Evolutionary conservation across 768 basidiomycete genomes (phyloP).

Genomic region (Naematelia encephala): DNA sequence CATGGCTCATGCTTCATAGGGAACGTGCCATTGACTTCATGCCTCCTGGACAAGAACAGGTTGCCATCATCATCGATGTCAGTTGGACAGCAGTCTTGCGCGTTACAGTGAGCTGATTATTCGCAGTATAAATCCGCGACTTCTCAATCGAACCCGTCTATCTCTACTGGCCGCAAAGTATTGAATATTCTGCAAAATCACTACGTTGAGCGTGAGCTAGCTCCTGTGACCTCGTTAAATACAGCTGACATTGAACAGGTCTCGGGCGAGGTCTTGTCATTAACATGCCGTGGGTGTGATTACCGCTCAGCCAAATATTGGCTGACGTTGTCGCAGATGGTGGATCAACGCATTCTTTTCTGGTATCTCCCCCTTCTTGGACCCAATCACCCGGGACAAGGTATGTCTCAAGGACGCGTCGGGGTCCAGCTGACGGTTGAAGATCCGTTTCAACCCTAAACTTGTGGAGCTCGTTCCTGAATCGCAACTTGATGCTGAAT

Average conservation of each 20-base stretch:
- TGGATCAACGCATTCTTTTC: constrained; percentile 52
- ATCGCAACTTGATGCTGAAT: constrained; percentile 74
- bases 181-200: constrained; percentile 79
- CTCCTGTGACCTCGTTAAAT: neutral
- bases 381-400: constrained; percentile 85
- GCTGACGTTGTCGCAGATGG: constrained; percentile 52
- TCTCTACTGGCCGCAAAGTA: constrained; percentile 73
- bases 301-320: constrained; percentile 55
- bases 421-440: neutral
- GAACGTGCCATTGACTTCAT: constrained; percentile 86
- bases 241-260: constrained; percentile 15
- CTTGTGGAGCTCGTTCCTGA: constrained; percentile 69
- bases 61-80: constrained; percentile 74
- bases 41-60: constrained; percentile 77
- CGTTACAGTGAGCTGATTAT: neutral
- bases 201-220: constrained; percentile 70
- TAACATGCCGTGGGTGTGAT: constrained; percentile 70
- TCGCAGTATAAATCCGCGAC: constrained; percentile 69
- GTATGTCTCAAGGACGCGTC: constrained; percentile 50
- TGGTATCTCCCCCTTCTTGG: constrained; percentile 78
- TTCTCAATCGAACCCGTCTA: constrained; percentile 75
- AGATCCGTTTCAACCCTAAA: constrained; percentile 89
- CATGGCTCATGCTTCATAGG: constrained; percentile 51
- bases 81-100: neutral
- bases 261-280: constrained; percentile 77